Base-by-base conservation (phyloP, 495 filamentous ascomycete species). In the Zalerion maritima region DNA sequence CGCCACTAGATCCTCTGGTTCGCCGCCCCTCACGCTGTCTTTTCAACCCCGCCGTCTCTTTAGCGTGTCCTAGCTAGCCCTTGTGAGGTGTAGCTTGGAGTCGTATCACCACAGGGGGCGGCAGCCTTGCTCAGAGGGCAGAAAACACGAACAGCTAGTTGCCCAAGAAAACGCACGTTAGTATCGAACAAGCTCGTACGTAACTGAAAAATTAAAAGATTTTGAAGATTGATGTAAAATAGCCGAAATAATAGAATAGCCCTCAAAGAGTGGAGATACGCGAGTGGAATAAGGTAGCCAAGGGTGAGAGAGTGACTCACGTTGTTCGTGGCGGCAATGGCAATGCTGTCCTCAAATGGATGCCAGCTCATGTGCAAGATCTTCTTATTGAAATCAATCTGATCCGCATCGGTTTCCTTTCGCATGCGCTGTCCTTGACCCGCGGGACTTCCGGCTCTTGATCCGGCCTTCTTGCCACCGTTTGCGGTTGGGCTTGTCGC, bases 371-470 rank as follows among this genome's bases (percentile, higher is more conserved):
- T 97, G 53, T 97, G 89, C 52, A 97, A 49, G 51, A 97, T 97
- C 74, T 97, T 97, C 77, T 97, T 97, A 69, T 97, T 96, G 62
- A 96, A 97, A 52, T 97, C 89, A 57, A 97, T 97, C 60, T 94
- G 87, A 54, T 97, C 89, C 37, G 89, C 89, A 55, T 97, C 89
- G 29, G 91, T 97, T 64, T 97, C 89, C 62, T 94, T 96, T 47
- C 83, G 73, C 89, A 97, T 97, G 31, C 89, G 71, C 43, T 83
- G 82, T 16, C 84, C 86, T 45, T 85, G 83, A 19, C 78, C 77
- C 9, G 86, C 87, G 32, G 89, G 89, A 49, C 86, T 94, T 32
- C 79, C 79, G 22, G 87, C 81, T 54, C 89, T 63, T 26, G 81
- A 86, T 17, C 73, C 73, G 58, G 78, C 79, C 66, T 92, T 91